phyloP scores from a whole-genome alignment of 495 filamentous ascomycete genomes.

The Neurospora sublineolata region DNA sequence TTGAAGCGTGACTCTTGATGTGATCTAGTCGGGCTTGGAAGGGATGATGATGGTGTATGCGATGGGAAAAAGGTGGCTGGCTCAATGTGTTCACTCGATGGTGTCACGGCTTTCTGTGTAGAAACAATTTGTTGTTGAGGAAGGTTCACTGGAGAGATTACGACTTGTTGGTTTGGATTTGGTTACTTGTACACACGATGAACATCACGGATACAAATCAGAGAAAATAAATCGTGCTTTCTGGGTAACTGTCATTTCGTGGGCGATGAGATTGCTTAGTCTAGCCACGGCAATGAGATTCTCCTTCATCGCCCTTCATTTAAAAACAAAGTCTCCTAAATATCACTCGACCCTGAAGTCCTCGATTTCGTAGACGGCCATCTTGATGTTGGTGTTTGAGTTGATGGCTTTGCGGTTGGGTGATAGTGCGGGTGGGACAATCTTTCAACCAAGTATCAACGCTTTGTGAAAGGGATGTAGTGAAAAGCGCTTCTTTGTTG shows the following conservation, averaged over 20 bases:
- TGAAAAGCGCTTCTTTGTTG: no score
- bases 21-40: not conserved
- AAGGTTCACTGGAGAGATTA: not conserved
- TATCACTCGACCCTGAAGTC: not conserved
- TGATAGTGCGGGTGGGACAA: not conserved
- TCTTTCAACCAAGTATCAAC: not conserved
- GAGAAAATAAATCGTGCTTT: not conserved
- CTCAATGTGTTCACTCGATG: not conserved
- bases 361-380: not conserved
- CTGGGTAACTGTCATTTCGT: not conserved
- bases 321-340: not conserved
- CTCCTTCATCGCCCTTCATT: not conserved
- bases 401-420: not conserved
- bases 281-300: not conserved
- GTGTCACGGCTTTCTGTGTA: not conserved
- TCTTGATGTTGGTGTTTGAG: not conserved
- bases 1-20: constrained; percentile 1
- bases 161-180: not conserved
- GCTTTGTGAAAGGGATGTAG: not conserved
- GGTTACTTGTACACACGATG: not conserved
- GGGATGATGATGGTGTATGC: not conserved
- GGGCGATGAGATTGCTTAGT: not conserved
- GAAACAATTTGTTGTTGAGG: not conserved
- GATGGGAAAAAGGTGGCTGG: no score
- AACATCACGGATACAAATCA: not conserved